Evolutionary conservation across 2,329 filamentous ascomycete species (phyloP), one percentile per base, ranked within the genome.

Genomic region (Helminthosporium solani): DNA sequence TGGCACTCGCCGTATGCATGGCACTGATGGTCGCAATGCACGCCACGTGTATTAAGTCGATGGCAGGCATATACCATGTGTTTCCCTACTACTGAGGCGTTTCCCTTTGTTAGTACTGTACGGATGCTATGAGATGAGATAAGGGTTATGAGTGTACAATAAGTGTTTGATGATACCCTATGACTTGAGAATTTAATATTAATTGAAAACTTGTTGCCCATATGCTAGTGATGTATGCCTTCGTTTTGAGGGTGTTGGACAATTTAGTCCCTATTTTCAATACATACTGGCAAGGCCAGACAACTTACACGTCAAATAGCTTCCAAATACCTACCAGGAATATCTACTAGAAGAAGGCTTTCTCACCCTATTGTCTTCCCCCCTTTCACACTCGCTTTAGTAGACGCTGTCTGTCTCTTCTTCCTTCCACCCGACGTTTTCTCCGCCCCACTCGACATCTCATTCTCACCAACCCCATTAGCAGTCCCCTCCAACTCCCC

Each of bases 1-100:
- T 57, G 86, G 86, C 21, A 86, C 85, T 40, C 78, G 86, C 49
- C 78, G 86, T 44, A 88, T 88, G 84, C 80, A 82, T 57, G 86
- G 86, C 33, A 89, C 86, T 37, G 86, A 89, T 67, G 86, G 86
- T 2, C 80, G 84, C 30, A 81, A 82, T 33, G 47, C 65, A 33
- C 64, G 60, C 39, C 64, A 50, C 21, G 56, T 60, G 9, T 63
- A 66, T 36, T 63, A 63, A 30, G 15, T 2, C n/a, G n/a, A n/a
- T n/a, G n/a, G n/a, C n/a, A 7, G 16, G 9, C 23, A 14, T 15
- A 42, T 14, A 15, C 30, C 30, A 6, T n/a, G n/a, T n/a, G n/a
- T n/a, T 14, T 7, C 31, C 14, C 12, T 33, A 33, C 31, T 8
- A 33, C 12, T 33, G 31, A n/a, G n/a, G 12, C 16, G 12, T 33